Conservation (phyloP, 306 rosid species). For the Delonix regia region DNA sequence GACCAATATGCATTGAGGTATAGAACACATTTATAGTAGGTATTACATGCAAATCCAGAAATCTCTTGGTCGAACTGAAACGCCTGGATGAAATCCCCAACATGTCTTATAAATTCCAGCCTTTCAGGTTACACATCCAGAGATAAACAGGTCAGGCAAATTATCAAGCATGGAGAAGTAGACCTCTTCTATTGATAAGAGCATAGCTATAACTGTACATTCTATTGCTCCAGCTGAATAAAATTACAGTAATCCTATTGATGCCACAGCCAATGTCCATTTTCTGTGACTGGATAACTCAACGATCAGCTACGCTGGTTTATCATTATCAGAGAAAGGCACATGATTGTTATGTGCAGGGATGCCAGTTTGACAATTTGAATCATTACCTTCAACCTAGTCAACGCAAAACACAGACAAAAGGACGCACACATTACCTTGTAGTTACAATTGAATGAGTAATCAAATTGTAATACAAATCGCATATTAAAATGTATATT, state of each 20-base stretch:
- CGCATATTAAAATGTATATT: too few relatives aligned
- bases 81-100: constrained; percentile 23
- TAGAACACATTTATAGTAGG: neutral
- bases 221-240: constrained; percentile 48
- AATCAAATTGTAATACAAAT: too few relatives aligned
- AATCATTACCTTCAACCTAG: constrained; percentile 69
- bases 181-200: constrained; percentile 53
- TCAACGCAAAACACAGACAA: constrained; percentile 15
- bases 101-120: constrained; percentile 23
- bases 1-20: neutral
- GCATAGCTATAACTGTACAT: constrained; percentile 68
- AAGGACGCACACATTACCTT: neutral
- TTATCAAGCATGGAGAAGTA: constrained; percentile 35
- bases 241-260: constrained; percentile 52
- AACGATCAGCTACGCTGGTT: constrained; percentile 59
- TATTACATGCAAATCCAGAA: constrained; percentile 3
- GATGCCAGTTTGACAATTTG: constrained; percentile 49
- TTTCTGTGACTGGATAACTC: constrained; percentile 38
- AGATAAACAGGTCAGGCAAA: constrained; percentile 35
- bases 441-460: neutral
- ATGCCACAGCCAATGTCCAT: constrained; percentile 46
- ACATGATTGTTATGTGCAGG: constrained; percentile 47
- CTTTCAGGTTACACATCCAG: constrained; percentile 24
- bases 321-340: constrained; percentile 62
- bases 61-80: constrained; percentile 29